Base-by-base conservation (phyloP, 2,329 filamentous ascomycete species). In the Aspergillus novoparasiticus region DNA sequence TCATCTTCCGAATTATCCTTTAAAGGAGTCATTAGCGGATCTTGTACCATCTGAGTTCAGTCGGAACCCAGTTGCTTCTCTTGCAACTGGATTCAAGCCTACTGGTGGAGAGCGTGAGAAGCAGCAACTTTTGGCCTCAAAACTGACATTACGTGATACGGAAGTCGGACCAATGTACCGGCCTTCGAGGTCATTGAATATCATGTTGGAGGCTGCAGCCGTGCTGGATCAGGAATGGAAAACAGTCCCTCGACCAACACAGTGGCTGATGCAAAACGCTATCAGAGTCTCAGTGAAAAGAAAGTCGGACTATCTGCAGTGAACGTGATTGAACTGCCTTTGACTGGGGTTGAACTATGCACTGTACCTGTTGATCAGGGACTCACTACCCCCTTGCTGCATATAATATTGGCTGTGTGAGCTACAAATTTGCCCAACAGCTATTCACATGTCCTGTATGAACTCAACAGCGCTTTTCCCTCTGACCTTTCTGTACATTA, bases 161-260 rank as follows among this genome's bases (percentile, higher is more conserved):
- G 55, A 68, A 5, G 57, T 69, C 4, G 73, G 69, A 3, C 57
- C 64, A 6, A 63, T 57, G 46, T 75, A 71, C 45, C 43, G 57
- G 12, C 73, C 76, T 28, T 46, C 57, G 3, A 57, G 66, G 26
- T 62, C 72, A 19, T 61, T 81, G 16, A 41, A 58, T 4, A 61
- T 73, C 23, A 78, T 79, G 75, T 64, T 81, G 39, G 71, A 76
- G 55, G 72, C 76, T 10, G 79, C 79, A 10, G 63, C 66, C 16
- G 63, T 64, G 36, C 50, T 79, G 36, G 79, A 81, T 60, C 45
- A 48, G 4, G 67, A 73, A 58, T 79, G 77, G 77, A 64, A 61
- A 26, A 61, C 53, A 16, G 53, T 62, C 6, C 72, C 73, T 8
- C 67, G 69, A 34, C 69, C 73, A 2, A 64, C 69, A 41, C 59